Evolutionary conservation across 2,329 filamentous ascomycete genomes (phyloP), one percentile per base, ranked within the genome.

Genomic region (Dactylonectria estremocensis): DNA sequence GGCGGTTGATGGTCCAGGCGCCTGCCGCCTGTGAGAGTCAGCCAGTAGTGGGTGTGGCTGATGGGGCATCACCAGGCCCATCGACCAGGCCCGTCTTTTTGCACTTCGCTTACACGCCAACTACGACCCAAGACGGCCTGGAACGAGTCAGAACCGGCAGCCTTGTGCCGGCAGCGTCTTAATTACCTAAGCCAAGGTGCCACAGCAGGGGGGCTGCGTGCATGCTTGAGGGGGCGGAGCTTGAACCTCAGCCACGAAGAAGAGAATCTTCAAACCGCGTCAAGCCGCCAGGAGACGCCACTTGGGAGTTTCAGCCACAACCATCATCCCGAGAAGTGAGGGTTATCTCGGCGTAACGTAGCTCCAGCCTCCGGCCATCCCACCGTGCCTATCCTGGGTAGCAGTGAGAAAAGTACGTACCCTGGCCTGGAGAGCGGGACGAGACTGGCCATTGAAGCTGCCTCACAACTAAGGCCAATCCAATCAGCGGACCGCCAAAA

Each of bases 401-500:
- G 7, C 40, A n/a, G n/a, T 8, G 3, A 22, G 2, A 31, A 3
- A 18, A 52, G 56, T 54, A 59, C 62, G 63, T 66, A 66, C 62
- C 62, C 33, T 28, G 7, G 24, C 24, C 24, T n/a, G 7, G 24
- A 28, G 24, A 28, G 24, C 24, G n/a, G n/a, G n/a, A n/a, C 24
- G 4, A 28, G 24, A 28, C 2, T 3, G 3, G 14, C 5, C 8
- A 9, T 10, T 5, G 13, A 11, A 31, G 45, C 24, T 50, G 61
- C 65, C 61, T 67, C 61, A 60, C 61, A 61, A 67, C 56, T 46
- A 46, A 67, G 65, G 65, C 58, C 43, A 61, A 61, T 48, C 33
- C 50, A 46, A 61, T 43, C 49, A 48, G 37, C 11, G 59, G 10
- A 52, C 40, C 54, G 28, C 52, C 53, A 68, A 68, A 68, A 68